A percentile compares a stretch with the other conserved stretches of the same genome.
Evolutionary conservation across 2,329 filamentous ascomycete species (phyloP).

Genomic region (Fusarium sp.): DNA sequence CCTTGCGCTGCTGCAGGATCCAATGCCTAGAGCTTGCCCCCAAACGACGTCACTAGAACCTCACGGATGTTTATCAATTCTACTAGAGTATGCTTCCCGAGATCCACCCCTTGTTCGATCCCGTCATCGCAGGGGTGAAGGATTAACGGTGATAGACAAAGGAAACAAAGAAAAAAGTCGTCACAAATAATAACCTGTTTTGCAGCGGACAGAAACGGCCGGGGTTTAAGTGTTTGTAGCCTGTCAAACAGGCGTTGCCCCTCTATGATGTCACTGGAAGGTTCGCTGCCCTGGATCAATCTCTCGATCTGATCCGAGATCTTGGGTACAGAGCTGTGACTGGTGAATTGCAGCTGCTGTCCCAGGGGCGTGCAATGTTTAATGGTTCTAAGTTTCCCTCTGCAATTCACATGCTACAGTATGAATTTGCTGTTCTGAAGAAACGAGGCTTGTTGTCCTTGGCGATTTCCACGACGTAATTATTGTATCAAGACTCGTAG

Average conservation of each 20-base stretch:
- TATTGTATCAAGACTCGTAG: conserved; percentile 1
- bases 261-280: conserved; percentile 38
- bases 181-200: conserved; percentile 34
- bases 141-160: conserved; percentile 5
- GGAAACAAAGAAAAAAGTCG: conserved; percentile 7
- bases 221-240: conserved; percentile 13
- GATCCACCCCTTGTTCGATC: conserved; percentile 10
- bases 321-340: conserved; percentile 23
- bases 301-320: conserved; percentile 38
- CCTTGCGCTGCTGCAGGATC: conserved; percentile 6
- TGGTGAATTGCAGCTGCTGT: conserved; percentile 7
- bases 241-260: neutral
- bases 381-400: neutral
- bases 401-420: conserved; percentile 20
- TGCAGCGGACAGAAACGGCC: neutral
- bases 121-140: conserved; percentile 15
- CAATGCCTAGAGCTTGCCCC: conserved; percentile 6
- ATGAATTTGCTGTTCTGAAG: neutral
- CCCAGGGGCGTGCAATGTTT: conserved; percentile 11
- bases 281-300: conserved; percentile 20
- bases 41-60: conserved; percentile 36
- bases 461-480: conserved; percentile 31
- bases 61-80: neutral
- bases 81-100: conserved; percentile 12
- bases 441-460: conserved; percentile 2